Percentiles rank a stretch among this genome's conserved stretches.
phyloP scores from a whole-genome alignment of 148 eudicot genomes.

The Polygonum maritimum region DNA sequence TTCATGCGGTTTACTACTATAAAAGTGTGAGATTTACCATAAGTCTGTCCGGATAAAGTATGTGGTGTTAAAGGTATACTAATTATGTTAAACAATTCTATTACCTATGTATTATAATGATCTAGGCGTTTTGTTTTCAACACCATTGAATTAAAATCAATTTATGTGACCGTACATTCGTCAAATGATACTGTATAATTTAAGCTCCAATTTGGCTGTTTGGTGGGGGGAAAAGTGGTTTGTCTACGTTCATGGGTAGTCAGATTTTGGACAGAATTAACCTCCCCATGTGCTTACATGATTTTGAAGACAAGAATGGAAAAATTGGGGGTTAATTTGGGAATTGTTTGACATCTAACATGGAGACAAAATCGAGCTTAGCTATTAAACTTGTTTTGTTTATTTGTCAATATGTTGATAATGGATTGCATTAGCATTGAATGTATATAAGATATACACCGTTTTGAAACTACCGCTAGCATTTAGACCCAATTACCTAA shows the following conservation, averaged over 20 bases:
- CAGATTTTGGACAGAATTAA: constrained; percentile 10
- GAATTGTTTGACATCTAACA: neutral
- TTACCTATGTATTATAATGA: neutral
- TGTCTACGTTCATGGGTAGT: constrained; percentile 9
- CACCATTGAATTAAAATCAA: neutral
- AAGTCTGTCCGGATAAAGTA: neutral
- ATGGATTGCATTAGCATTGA: neutral
- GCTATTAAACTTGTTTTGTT: neutral
- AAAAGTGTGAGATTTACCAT: neutral
- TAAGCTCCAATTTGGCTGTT: neutral
- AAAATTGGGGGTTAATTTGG: neutral
- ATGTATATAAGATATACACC: neutral
- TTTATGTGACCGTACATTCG: neutral
- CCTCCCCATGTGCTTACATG: constrained; percentile 9
- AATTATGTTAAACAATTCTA: neutral
- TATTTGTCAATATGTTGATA: constrained; percentile 1
- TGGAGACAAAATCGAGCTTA: constrained; percentile 6
- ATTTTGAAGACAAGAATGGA: neutral
- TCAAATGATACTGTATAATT: neutral
- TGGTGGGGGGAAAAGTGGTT: constrained; percentile 3
- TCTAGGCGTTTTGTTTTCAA: neutral
- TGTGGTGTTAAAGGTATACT: neutral
- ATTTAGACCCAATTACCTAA: too few relatives aligned
- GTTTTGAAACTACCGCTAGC: too few relatives aligned
- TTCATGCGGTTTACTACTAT: neutral